Percentiles rank a stretch among this genome's conserved stretches.
phyloP scores from a whole-genome alignment of 1,284 basidiomycete species.

The Cutaneotrichosporon dermatis region DNA sequence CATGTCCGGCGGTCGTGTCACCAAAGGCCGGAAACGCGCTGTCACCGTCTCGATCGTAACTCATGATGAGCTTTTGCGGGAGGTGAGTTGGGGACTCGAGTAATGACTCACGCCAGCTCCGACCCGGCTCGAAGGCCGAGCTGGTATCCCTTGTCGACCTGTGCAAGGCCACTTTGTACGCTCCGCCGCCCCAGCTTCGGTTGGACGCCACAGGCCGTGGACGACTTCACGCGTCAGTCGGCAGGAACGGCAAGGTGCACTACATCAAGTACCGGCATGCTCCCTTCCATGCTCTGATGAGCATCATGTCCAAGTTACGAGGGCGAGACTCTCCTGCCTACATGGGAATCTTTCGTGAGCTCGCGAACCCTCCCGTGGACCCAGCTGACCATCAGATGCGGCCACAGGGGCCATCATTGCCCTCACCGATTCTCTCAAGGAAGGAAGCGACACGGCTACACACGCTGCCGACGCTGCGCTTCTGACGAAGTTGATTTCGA shows the following conservation, averaged over 20 bases:
- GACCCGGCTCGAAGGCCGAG: slow-evolving; percentile 34
- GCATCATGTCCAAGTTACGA: slow-evolving; percentile 36
- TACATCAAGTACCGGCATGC: slow-evolving; percentile 46
- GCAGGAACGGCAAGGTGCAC: slow-evolving; percentile 29
- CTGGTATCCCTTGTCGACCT: slow-evolving; percentile 39
- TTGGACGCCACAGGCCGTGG: slow-evolving; percentile 12
- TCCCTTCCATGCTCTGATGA: slow-evolving; percentile 43
- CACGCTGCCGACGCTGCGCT: slow-evolving; percentile 1
- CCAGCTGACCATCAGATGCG: slow-evolving; percentile 3
- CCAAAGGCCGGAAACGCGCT: slow-evolving; percentile 34
- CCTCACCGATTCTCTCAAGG: slow-evolving; percentile 3
- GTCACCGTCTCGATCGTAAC: slow-evolving; percentile 45
- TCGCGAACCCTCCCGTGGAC: neutral
- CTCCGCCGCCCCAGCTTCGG: slow-evolving; percentile 12
- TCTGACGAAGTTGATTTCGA: neutral
- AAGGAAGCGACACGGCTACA: neutral
- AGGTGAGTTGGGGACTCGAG: slow-evolving; percentile 23
- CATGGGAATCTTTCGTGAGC: slow-evolving; percentile 43
- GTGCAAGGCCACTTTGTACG: slow-evolving; percentile 39
- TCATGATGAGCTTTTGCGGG: slow-evolving; percentile 37
- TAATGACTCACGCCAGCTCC: slow-evolving; percentile 29
- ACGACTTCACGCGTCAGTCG: slow-evolving; percentile 16
- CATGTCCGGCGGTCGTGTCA: slow-evolving; percentile 39
- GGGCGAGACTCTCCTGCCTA: slow-evolving; percentile 37
- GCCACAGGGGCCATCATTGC: slow-evolving; percentile 12